phyloP scores from a whole-genome alignment of 192 early-diverging fungal genomes.

The Rhizophagus sp. region DNA sequence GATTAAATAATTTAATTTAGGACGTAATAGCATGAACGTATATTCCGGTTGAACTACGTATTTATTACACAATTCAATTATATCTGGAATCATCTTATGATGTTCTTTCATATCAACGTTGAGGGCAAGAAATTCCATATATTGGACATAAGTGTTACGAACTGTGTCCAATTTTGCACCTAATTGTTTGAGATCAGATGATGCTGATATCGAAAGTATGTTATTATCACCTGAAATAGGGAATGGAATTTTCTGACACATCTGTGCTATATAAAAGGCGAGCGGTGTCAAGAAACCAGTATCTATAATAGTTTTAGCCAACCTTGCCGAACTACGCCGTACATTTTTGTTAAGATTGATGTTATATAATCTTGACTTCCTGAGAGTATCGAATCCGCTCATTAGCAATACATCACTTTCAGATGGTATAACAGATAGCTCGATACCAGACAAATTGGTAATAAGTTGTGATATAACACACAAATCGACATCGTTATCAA shows the following conservation, averaged over 20 bases:
- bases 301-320: slow-evolving; percentile 59
- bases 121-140: slow-evolving; percentile 60
- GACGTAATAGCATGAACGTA: slow-evolving; percentile 67
- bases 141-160: slow-evolving; percentile 63
- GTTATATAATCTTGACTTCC: slow-evolving; percentile 58
- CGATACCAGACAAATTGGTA: slow-evolving; percentile 70
- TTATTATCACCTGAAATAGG: slow-evolving; percentile 32
- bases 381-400: slow-evolving; percentile 61
- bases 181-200: slow-evolving; percentile 57
- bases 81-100: slow-evolving; percentile 45
- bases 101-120: slow-evolving; percentile 54
- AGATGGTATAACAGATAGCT: slow-evolving; percentile 54
- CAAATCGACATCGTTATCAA: slow-evolving; percentile 60
- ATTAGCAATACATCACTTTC: slow-evolving; percentile 62
- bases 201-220: not conserved
- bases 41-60: slow-evolving; percentile 64
- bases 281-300: slow-evolving; percentile 55
- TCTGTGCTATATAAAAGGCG: slow-evolving; percentile 64
- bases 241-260: slow-evolving; percentile 51
- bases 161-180: slow-evolving; percentile 62
- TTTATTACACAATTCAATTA: slow-evolving; percentile 47
- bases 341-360: slow-evolving; percentile 52
- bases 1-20: slow-evolving; percentile 48
- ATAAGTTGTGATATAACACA: slow-evolving; percentile 71
- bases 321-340: slow-evolving; percentile 44